Percentiles rank a stretch among this genome's conserved stretches.
Evolutionary conservation across 2,329 filamentous ascomycete species (phyloP).

Genomic region (Dissoconium aciculare): DNA sequence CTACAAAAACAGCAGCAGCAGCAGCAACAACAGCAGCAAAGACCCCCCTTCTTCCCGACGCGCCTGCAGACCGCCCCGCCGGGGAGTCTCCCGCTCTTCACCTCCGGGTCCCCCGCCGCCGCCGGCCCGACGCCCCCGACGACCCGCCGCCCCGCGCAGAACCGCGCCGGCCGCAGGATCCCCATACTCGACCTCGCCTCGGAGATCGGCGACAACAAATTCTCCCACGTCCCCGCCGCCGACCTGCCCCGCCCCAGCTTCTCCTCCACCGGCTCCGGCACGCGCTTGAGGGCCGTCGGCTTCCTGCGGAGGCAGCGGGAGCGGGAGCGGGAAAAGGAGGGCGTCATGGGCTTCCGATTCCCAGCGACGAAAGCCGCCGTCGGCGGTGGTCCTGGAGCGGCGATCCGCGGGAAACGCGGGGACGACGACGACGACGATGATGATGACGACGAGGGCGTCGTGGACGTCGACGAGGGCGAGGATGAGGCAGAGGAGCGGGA

Average conservation of each 20-base stretch:
- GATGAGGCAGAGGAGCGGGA: neutral
- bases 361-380: too few species aligned
- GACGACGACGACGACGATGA: too few species aligned
- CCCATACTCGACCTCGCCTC: constrained; percentile 52
- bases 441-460: too few species aligned
- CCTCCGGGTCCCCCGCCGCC: constrained; percentile 21
- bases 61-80: too few species aligned
- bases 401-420: too few species aligned
- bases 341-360: too few species aligned
- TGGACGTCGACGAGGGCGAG: neutral
- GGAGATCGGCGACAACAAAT: constrained; percentile 48
- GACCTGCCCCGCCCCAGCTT: constrained; percentile 27
- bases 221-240: constrained; percentile 46
- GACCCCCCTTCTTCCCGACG: constrained; percentile 13
- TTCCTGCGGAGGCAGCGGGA: constrained; percentile 33
- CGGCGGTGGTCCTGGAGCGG: too few species aligned
- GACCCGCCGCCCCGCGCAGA: too few species aligned
- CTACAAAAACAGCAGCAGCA: constrained; percentile 15
- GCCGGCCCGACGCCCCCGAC: too few species aligned
- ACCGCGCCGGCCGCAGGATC: too few species aligned
- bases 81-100: constrained; percentile 5
- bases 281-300: constrained; percentile 24
- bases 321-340: constrained; percentile 24
- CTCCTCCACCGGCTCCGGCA: constrained; percentile 16
- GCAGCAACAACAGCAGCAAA: constrained; percentile 2